Evolutionary conservation across 768 basidiomycete genomes (phyloP), one percentile per base, ranked within the genome.

Genomic region (Podaxis pistillaris): DNA sequence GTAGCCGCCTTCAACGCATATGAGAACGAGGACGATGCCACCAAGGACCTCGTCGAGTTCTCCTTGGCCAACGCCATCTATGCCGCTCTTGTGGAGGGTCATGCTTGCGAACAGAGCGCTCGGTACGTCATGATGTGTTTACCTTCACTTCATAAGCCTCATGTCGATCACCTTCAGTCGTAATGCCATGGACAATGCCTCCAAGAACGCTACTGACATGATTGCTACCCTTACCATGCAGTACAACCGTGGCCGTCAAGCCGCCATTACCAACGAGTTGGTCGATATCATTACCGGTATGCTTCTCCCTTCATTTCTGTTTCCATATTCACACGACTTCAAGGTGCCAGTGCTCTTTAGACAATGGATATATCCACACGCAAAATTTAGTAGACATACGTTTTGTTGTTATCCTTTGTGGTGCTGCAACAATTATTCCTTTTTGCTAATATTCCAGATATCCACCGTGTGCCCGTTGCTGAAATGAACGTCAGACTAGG

Each of bases 101-200:
- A 98, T 75, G 96, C 96, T 56, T 94, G 96, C 70, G 96, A 98
- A 78, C 90, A 90, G 73, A 93, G 89, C 68, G 88, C 93, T 70
- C 92, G 91, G 93, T 94, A 76, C 72, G 79, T 63, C 53, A 51
- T 1, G 12, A 26, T 65, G 41, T 64, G 54, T 36, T 38, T 7
- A 22, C 28, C 47, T 4, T 38, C 22, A 22, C 15, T 58, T 3
- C 41, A 44, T 54, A 41, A 44, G 11, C 47, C 58, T 63, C 38
- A 59, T 60, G 33, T 46, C 22, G 60, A 62, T 69, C 38, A 55
- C 26, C 19, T 55, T 67, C 56, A 88, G 96, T 76, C 90, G 96
- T 68, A 98, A 96, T 68, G 97, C 97, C 71, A 99, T 99, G 97
- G 97, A 98, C 86, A 98, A 94, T 72, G 96, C 96, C 53, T 94